phyloP scores from a whole-genome alignment of 768 basidiomycete genomes.

The Paxillus ammoniavirescens region DNA sequence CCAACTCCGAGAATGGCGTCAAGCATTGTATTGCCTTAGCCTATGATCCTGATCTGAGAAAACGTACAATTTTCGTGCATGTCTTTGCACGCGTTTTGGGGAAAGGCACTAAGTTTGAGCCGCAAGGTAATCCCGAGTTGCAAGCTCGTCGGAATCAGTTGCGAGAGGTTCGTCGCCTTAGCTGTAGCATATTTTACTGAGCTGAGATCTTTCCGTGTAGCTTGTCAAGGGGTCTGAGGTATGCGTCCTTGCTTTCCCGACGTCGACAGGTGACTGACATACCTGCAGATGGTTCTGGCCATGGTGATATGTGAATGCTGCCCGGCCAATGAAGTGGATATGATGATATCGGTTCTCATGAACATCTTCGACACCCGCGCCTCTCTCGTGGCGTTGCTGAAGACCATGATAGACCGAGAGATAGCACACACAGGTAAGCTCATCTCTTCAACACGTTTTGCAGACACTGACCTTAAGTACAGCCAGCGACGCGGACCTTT shows the following conservation, averaged over 20 bases:
- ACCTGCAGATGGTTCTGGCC: slow-evolving; percentile 65
- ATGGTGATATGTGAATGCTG: slow-evolving; percentile 88
- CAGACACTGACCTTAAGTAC: slow-evolving; percentile 8
- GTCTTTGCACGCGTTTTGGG: slow-evolving; percentile 80
- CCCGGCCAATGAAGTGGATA: slow-evolving; percentile 74
- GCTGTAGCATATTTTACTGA: background rate
- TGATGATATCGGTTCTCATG: slow-evolving; percentile 81
- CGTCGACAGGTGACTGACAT: slow-evolving; percentile 8
- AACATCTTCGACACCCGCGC: slow-evolving; percentile 82
- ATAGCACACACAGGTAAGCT: slow-evolving; percentile 68
- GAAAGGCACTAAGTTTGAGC: slow-evolving; percentile 76
- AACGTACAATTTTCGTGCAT: slow-evolving; percentile 79
- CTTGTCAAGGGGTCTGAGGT: slow-evolving; percentile 75
- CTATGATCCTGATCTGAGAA: slow-evolving; percentile 66
- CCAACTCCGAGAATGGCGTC: slow-evolving; percentile 86
- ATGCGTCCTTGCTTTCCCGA: slow-evolving; percentile 23
- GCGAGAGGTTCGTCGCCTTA: slow-evolving; percentile 48
- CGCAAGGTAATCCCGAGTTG: slow-evolving; percentile 49
- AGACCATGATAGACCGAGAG: slow-evolving; percentile 84
- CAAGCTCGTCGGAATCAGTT: slow-evolving; percentile 51
- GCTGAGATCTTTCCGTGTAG: slow-evolving; percentile 35
- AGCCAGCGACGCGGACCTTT: slow-evolving; percentile 81
- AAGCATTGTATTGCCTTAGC: slow-evolving; percentile 83
- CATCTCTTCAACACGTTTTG: background rate
- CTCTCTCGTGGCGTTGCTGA: slow-evolving; percentile 70